Evolutionary conservation across 1,139 yeast genomes (phyloP), one percentile per base, ranked within the genome.

Genomic region (Wickerhamomyces sp.): DNA sequence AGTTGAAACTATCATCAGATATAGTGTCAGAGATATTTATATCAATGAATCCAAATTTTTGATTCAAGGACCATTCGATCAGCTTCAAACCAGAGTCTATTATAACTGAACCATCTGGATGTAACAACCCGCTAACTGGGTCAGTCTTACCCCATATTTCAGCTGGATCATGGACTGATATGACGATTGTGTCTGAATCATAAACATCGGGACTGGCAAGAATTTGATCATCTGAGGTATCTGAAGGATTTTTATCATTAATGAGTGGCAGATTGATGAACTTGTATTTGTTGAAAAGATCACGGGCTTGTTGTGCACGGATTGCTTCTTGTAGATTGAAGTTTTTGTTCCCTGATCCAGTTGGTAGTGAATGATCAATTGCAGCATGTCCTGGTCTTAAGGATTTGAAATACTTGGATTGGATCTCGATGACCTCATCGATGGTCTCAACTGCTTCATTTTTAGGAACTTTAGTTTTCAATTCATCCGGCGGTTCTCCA

Each of bases 401-500:
- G 45, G 88, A 83, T 56, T 82, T 80, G 97, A 98, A 94, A 66
- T 86, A 90, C 56, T 79, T 80, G 2, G 96, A 81, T 59, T 93
- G 99, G 38, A 81, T 71, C 55, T 80, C 79, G 39, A 84, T 76
- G 2, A 94, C 98, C 55, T 85, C 87, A 55, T 86, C 91, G 15
- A 94, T 76, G n/a, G 84, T 88, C 57, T 82, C 88, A n/a, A 93
- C 74, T 0, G 96, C 84, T 53, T 85, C 93, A 8, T 84, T 75
- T 49, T 81, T 81, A 3, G 95, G 95, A 45, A 80, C 76, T 27
- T 68, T 67, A 3, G 75, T 66, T 38, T 75, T 71, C 18, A 90
- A 75, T 54, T 78, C 79, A 49, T 87, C 95, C 0, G 99, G 98
- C 6, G 98, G 95, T 61, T 93, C 99, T 4, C 99, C 99, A 32